Conservation (phyloP, 2,329 filamentous ascomycete species). For the Lojkania enalia region DNA sequence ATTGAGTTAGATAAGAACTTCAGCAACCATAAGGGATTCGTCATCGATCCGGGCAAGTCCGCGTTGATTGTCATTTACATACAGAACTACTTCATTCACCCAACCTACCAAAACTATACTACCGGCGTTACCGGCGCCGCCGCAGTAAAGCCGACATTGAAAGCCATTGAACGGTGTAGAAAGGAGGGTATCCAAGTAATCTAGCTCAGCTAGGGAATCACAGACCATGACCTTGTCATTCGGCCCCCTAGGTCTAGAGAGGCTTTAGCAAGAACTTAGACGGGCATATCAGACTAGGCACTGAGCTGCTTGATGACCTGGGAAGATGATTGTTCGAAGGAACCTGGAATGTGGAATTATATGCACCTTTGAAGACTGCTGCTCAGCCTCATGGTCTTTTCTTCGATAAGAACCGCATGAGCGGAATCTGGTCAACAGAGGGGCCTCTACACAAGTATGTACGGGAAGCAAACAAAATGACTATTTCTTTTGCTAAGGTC, state of each 20-base stretch:
- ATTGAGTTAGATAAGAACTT: conserved; percentile 47
- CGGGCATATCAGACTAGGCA: conserved; percentile 48
- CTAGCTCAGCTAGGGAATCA: conserved; percentile 50
- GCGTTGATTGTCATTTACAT: conserved; percentile 49
- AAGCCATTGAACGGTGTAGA: conserved; percentile 46
- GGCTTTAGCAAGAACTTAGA: conserved; percentile 48
- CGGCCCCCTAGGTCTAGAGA: conserved; percentile 49
- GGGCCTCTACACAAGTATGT: conserved; percentile 48
- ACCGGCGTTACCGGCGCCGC: conserved; percentile 32
- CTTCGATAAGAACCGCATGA: conserved; percentile 51
- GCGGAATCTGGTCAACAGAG: conserved; percentile 46
- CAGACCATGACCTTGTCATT: conserved; percentile 40
- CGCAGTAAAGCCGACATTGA: conserved; percentile 42
- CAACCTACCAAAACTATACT: conserved; percentile 33
- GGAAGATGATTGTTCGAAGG: conserved; percentile 48
- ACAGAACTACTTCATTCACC: conserved; percentile 50
- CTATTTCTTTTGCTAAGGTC: conserved; percentile 47
- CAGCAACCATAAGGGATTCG: conserved; percentile 46
- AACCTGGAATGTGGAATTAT: conserved; percentile 50
- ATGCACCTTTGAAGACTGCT: conserved; percentile 44
- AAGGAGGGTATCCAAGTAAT: conserved; percentile 46
- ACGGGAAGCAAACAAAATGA: conserved; percentile 46
- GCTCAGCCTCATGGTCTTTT: conserved; percentile 46
- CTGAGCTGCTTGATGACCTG: conserved; percentile 41
- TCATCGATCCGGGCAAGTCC: conserved; percentile 46